Evolutionary conservation across 75 land plant species (phyloP).

Genomic region (Selaginella tamariscina): DNA sequence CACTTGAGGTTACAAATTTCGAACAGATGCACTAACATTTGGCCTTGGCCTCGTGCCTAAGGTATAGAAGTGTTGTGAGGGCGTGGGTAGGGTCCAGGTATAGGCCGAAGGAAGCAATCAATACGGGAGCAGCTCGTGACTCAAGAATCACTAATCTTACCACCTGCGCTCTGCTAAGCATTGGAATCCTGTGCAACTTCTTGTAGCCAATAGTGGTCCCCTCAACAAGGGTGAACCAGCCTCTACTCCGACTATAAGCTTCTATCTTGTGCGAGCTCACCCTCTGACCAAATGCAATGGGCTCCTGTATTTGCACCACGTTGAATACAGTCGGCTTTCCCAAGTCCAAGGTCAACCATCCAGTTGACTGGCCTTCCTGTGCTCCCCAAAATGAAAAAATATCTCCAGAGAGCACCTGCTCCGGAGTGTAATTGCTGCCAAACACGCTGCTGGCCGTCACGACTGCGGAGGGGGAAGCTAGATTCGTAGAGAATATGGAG

Average conservation of each 20-base stretch:
- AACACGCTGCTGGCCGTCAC: slow-evolving; percentile 54
- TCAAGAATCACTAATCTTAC: slow-evolving; percentile 27
- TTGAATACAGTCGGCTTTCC: slow-evolving; percentile 39
- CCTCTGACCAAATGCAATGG: slow-evolving; percentile 74
- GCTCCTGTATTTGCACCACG: slow-evolving; percentile 70
- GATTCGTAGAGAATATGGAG: slow-evolving; percentile 43
- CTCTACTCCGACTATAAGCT: slow-evolving; percentile 19
- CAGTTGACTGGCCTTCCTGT: slow-evolving; percentile 21
- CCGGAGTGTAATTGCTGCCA: slow-evolving; percentile 29
- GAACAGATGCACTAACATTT: too few species aligned
- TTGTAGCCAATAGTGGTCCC: slow-evolving; percentile 86
- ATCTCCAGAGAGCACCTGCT: slow-evolving; percentile 44
- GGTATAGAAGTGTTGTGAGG: neutral
- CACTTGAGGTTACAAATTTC: too few species aligned
- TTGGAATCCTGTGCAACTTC: slow-evolving; percentile 48
- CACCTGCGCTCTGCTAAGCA: slow-evolving; percentile 16
- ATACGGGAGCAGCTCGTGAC: slow-evolving; percentile 30
- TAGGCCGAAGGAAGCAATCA: slow-evolving; percentile 49
- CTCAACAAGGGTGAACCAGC: slow-evolving; percentile 26
- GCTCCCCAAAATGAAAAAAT: slow-evolving; percentile 76
- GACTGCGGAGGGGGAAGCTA: slow-evolving; percentile 28
- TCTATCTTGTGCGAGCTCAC: slow-evolving; percentile 42
- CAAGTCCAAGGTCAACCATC: slow-evolving; percentile 38
- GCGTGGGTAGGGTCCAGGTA: slow-evolving; percentile 44
- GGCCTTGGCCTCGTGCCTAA: too few species aligned